phyloP scores from a whole-genome alignment of 768 basidiomycete species.

The Calvatia gigantea region DNA sequence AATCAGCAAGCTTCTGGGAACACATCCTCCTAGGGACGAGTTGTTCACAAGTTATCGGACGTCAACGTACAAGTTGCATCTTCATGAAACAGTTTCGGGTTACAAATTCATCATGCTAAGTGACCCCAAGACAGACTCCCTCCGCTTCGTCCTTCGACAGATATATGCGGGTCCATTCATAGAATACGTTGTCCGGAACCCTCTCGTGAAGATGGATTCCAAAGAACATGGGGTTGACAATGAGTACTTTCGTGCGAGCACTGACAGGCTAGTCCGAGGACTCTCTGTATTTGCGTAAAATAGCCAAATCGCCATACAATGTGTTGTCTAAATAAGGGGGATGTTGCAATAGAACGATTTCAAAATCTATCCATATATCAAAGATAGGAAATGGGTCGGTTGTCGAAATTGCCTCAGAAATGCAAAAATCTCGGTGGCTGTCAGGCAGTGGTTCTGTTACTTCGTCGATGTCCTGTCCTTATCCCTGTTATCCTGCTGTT shows the following conservation, averaged over 20 bases:
- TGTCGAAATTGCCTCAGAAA: neutral
- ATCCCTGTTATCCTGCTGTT: conserved; percentile 33
- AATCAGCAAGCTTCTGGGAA: neutral
- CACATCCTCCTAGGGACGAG: conserved; percentile 64
- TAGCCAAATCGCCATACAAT: neutral
- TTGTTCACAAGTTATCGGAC: conserved; percentile 89
- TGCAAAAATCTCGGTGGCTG: neutral
- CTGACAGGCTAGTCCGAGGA: conserved; percentile 72
- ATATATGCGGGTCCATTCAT: conserved; percentile 93
- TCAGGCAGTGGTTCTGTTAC: neutral
- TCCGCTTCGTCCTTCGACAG: conserved; percentile 80
- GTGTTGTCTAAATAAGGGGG: neutral
- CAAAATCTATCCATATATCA: neutral
- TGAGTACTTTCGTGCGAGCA: conserved; percentile 80
- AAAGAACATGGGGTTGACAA: conserved; percentile 86
- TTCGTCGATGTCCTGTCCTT: neutral
- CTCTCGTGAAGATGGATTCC: conserved; percentile 81
- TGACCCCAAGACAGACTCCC: conserved; percentile 79
- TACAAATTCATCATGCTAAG: conserved; percentile 96
- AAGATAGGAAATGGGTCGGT: neutral
- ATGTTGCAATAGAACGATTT: neutral
- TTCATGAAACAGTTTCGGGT: conserved; percentile 87
- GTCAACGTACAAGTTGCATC: conserved; percentile 88
- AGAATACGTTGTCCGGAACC: conserved; percentile 92
- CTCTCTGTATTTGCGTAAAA: conserved; percentile 39